A percentile compares a stretch with the other conserved stretches of the same genome.
Evolutionary conservation across 2,329 filamentous ascomycete species (phyloP).

Genomic region (Neofusicoccum parvum): DNA sequence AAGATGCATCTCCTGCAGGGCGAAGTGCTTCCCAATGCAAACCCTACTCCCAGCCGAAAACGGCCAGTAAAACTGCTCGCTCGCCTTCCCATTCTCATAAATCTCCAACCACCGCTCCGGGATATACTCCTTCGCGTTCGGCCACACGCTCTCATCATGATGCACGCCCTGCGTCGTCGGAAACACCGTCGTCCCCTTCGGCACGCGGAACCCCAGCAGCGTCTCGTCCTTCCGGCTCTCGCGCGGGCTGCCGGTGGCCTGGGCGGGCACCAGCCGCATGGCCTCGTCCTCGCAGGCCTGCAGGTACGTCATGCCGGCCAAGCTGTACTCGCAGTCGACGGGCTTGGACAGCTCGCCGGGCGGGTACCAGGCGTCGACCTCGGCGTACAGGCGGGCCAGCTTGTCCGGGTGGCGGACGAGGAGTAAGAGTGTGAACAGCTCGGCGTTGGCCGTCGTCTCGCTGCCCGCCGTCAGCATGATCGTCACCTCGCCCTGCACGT

Average conservation of each 20-base stretch:
- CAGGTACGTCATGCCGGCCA: constrained; percentile 39
- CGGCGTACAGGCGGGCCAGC: neutral
- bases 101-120: constrained; percentile 40
- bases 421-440: neutral
- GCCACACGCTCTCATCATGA: constrained; percentile 5
- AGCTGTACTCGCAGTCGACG: constrained; percentile 42
- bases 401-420: neutral
- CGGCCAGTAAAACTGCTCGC: constrained; percentile 24
- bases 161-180: constrained; percentile 43
- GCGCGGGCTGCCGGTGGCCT: constrained; percentile 42
- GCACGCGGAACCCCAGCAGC: constrained; percentile 40
- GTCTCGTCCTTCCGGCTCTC: constrained; percentile 39
- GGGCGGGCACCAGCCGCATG: constrained; percentile 43
- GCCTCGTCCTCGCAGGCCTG: constrained; percentile 45
- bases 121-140: constrained; percentile 36
- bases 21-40: constrained; percentile 10
- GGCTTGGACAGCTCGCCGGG: constrained; percentile 31
- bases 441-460: constrained; percentile 5
- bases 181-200: constrained; percentile 40
- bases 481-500: constrained; percentile 1
- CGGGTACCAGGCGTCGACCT: neutral
- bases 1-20: constrained; percentile 7
- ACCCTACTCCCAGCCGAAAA: constrained; percentile 6
- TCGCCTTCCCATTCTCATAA: neutral
- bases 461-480: constrained; percentile 2